Evolutionary conservation across 805 yeast species (phyloP), one percentile per base, ranked within the genome.

Genomic region (Metschnikowia drakensbergensis): DNA sequence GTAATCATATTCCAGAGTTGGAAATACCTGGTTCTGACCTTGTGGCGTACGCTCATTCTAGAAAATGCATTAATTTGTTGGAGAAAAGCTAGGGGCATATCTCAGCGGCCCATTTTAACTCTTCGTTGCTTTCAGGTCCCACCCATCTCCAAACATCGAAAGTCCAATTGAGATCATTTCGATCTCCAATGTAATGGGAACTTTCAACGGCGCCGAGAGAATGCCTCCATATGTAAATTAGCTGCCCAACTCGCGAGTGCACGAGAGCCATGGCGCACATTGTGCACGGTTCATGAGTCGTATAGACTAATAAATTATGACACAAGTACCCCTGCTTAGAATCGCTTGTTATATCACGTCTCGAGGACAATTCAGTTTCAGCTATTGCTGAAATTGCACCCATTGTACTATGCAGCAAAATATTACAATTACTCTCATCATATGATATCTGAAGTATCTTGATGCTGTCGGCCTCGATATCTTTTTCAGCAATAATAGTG

Each of bases 221-320:
- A 2, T 77, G 68, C 10, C 57, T 52, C 35, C 69, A 67, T 13
- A 86, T 55, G 65, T 83, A 92, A 0, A 87, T 68, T 31, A 92
- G 68, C 45, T 89, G 72, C 11, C 81, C 76, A 0, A 94, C 77
- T 42, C 99, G 73, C 1, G 98, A 92, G 63, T 94, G 99, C 8
- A 91, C 83, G 36, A 94, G 71, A 0, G 98, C 98, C 99, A 94
- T 94, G 5, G 88, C 70, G 61, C 99, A 94, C 97, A 92, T 94
- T 0, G 88, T 80, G 60, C 99, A 94, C 0, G 99, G 99, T 64
- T 94, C 99, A 62, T 90, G 96, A 0, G 96, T 86, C 1, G 95
- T 86, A 61, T 86, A 89, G 0, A 94, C 89, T 52, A 87, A 83
- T 54, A 82, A 76, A 46, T 83, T 79, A 32, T 84, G 77, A 61